Base-by-base conservation (phyloP, 495 filamentous ascomycete genomes). In the Penicillium cinerascens region DNA sequence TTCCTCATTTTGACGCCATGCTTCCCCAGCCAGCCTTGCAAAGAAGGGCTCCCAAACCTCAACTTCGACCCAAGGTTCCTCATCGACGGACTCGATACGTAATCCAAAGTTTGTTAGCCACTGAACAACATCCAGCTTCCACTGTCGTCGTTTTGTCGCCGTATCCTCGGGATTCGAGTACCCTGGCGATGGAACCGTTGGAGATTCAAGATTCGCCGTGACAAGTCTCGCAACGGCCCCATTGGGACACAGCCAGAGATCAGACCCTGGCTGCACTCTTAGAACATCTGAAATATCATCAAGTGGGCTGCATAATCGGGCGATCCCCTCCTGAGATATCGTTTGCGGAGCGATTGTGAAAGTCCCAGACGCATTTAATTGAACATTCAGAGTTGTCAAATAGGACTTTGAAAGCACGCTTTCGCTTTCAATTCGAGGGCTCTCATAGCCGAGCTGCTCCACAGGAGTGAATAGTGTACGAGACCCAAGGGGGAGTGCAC, bases 161-260 rank as follows among this genome's bases (percentile, higher is more conserved):
- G 45, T 42, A 49, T 60, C 51, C 2, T 42, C 55, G 18, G 59
- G 33, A 11, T 45, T 44, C n/a, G 51, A 21, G 15, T 54, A 42
- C 20, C 54, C 58, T 7, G 69, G 65, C 6, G 69, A 67, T 18
- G 60, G 54, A 4, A 55, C 49, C 36, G 38, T 54, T 7, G 56
- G 54, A 7, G 53, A 47, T 33, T 60, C 60, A 17, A 63, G 45
- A 36, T 65, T 66, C 1, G 63, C 52, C 0, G 66, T 57, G 27
- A 75, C 65, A 42, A 77, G 61, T 45, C 71, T 71, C 6, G 76
- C 76, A 53, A 79, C 65, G 15, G 72, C 73, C 18, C 78, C 77
- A 40, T 70, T 73, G 3, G 78, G 78, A 37, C 73, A 72, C 17
- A 81, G 66, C 77, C 77, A 80, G n/a, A 81, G 52, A 52, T 77